Base-by-base conservation (phyloP, 495 filamentous ascomycete genomes). In the Cudoniella acicularis region DNA sequence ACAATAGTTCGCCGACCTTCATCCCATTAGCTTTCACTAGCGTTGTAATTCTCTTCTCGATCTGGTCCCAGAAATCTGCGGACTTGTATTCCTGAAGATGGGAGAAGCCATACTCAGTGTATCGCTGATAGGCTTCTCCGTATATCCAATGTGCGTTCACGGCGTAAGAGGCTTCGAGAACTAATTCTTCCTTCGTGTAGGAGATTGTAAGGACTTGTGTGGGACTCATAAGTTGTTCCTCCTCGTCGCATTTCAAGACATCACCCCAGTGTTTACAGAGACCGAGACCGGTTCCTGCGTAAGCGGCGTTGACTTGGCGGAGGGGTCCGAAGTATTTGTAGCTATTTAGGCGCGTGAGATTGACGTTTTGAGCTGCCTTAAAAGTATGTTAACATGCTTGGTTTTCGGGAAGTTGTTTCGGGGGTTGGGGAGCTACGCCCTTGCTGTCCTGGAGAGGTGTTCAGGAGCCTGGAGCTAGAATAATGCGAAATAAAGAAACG, bases 221-320 rank as follows among this genome's bases (percentile, higher is more conserved):
- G 2, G 3, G 3, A 13, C 22, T 4, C 54, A 48, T 24, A n/a
- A 10, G 1, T 36, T 17, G 3, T 43, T 56, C 54, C 24, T 55
- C 36, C n/a, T 26, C 4, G 11, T 49, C n/a, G 21, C 54, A 56
- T 16, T 48, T 26, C 3, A 10, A 6, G 10, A 27, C 18, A 49
- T 56, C 21, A 18, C 23, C 20, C 54, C 54, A 56, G 25, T 47
- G 21, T n/a, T 30, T 43, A 20, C 54, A 56, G 2, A 56, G 22
- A 2, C 54, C 54, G n/a, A 20, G 18, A 13, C 54, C 54, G 10
- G 26, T 30, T 6, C 54, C 54, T 10, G 54, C 54, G n/a, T n/a
- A 56, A 9, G 54, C 54, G 10, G 54, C 13, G 18, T 47, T 56
- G n/a, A 48, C 6, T 27, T 47, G 41, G 10, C 13, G 8, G 10